Base-by-base conservation (phyloP, 2,329 filamentous ascomycete genomes). In the Dactylellina drechsleri region DNA sequence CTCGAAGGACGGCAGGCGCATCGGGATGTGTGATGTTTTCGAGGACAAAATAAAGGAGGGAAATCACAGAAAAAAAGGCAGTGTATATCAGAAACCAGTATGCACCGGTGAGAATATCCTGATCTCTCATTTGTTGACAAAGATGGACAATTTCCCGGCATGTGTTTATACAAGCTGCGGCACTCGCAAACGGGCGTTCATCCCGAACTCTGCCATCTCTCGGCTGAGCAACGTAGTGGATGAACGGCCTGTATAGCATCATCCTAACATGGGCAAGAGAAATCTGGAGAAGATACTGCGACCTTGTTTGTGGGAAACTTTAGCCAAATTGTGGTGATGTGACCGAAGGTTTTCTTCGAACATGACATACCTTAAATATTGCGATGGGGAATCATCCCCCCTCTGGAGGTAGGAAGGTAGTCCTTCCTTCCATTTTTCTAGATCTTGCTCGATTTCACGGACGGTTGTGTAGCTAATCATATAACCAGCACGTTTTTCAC, bases 81-180 rank as follows among this genome's bases (percentile, higher is more conserved):
- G 91, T 92, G 80, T 92, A 94, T 80, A 94, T 88, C 78, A 91
- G 91, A 80, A 94, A 94, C 92, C 92, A 95, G 81, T 92, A 93
- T 0, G 91, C 90, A 0, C 92, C 92, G 76, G 90, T 90, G n/a
- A 95, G 84, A 5, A 92, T 84, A 2, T 89, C 87, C 79, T 90
- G 87, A 80, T 89, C 90, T 77, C 90, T 89, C 84, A 93, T 93
- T 79, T 93, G 90, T 20, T 88, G 86, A 3, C 90, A 90, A 71
- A 94, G 92, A 79, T 93, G 91, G 40, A 95, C 87, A 75, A 95
- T 92, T 79, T 94, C 88, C 40, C 87, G 84, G 15, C 86, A 87
- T 0, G 88, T 86, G 77, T 85, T 86, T 64, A 88, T 84, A 77
- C 86, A 87, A 10, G 86, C 86, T n/a, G 86, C 85, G 13, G 86